Conservation (phyloP, 2,329 filamentous ascomycete genomes). For the Penicillium sp. region DNA sequence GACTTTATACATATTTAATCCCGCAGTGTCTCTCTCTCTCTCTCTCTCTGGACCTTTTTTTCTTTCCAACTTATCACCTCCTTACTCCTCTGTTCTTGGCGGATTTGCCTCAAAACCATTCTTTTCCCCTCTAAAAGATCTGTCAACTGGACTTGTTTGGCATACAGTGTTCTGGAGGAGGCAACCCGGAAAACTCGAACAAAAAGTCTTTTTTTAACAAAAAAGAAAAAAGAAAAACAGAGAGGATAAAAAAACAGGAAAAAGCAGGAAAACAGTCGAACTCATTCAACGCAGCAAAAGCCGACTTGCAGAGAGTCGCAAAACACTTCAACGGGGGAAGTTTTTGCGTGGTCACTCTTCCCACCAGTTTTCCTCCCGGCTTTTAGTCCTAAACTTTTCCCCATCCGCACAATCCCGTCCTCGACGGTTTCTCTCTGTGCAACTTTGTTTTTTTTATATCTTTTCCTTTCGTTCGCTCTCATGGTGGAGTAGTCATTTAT, state of each 20-base stretch:
- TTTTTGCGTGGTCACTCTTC: slow-evolving; percentile 11
- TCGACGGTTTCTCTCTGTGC: slow-evolving; percentile 10
- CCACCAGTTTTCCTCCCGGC: slow-evolving; percentile 14
- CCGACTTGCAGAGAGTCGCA: too few relatives aligned
- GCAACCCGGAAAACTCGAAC: too few relatives aligned
- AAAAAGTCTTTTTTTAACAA: neutral
- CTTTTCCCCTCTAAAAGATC: slow-evolving; percentile 8
- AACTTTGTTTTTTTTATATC: slow-evolving; percentile 3
- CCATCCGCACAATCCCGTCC: slow-evolving; percentile 14
- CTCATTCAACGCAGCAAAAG: neutral
- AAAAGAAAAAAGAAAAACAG: slow-evolving; percentile 3
- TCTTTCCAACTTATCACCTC: slow-evolving; percentile 2
- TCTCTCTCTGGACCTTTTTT: neutral
- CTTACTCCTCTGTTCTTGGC: slow-evolving; percentile 25
- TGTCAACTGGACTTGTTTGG: neutral
- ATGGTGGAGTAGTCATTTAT: slow-evolving; percentile 32
- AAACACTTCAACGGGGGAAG: too few relatives aligned
- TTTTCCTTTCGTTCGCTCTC: slow-evolving; percentile 27
- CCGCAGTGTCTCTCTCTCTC: neutral
- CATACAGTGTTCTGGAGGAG: too few relatives aligned
- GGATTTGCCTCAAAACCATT: slow-evolving; percentile 16
- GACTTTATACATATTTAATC: neutral
- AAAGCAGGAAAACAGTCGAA: slow-evolving; percentile 3
- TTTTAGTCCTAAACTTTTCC: slow-evolving; percentile 15
- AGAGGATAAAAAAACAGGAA: slow-evolving; percentile 5